A percentile compares a stretch with the other conserved stretches of the same genome.
These are phyloP conservation scores for Chenopodium quinoa DNA, from an alignment of 148 eudicot species.

Conservation along the genomic window DNA sequence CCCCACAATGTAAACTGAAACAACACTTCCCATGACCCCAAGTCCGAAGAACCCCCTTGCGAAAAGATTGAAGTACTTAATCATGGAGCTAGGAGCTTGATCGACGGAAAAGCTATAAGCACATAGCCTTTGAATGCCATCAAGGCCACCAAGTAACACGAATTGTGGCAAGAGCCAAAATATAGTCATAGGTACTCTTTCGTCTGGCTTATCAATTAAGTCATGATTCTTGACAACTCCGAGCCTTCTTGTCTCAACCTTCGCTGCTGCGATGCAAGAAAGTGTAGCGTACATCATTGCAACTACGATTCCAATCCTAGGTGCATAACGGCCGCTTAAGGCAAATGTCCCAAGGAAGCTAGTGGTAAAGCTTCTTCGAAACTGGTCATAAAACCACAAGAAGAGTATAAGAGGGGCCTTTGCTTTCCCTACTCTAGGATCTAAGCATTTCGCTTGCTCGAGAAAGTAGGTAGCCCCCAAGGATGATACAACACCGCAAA, in stretches of 20 bases:
- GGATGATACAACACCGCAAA: constrained; percentile 37
- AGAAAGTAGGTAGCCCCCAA: constrained; percentile 48
- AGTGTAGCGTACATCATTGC: constrained; percentile 37
- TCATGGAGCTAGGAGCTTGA: constrained; percentile 28
- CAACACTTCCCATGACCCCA: constrained; percentile 37
- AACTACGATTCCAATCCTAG: constrained; percentile 26
- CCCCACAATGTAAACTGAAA: constrained; percentile 33
- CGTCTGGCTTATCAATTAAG: constrained; percentile 34
- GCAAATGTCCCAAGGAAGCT: constrained; percentile 6
- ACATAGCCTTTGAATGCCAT: constrained; percentile 22
- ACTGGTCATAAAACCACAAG: not conserved
- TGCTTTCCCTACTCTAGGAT: constrained; percentile 33
- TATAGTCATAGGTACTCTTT: constrained; percentile 41
- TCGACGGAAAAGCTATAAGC: constrained; percentile 13
- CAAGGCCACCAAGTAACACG: constrained; percentile 29
- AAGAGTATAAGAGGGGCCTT: not conserved
- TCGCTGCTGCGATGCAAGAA: constrained; percentile 50
- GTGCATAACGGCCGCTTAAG: not conserved
- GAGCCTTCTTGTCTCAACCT: constrained; percentile 41
- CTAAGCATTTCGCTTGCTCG: constrained; percentile 48
- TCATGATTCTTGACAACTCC: constrained; percentile 29
- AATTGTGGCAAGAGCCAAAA: constrained; percentile 46
- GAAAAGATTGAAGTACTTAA: constrained; percentile 26
- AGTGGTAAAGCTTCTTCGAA: not conserved
- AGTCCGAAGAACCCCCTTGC: constrained; percentile 30